phyloP scores from a whole-genome alignment of 768 basidiomycete genomes.

The Brasilioporus rufonigricans region DNA sequence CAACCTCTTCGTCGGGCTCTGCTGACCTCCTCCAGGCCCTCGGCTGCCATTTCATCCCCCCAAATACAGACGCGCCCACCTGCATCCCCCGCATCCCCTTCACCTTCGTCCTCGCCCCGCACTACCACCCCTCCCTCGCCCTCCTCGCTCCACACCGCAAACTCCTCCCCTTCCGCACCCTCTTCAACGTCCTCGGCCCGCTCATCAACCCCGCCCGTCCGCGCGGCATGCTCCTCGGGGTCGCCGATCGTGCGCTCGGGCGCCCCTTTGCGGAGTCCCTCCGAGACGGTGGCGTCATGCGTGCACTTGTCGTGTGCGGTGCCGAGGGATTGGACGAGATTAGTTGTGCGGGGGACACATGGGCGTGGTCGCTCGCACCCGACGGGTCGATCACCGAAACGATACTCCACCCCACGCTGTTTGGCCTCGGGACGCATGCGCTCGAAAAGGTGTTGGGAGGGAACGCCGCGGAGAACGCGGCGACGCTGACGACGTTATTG shows the following conservation, averaged over 20 bases:
- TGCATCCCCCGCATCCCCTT: constrained; percentile 73
- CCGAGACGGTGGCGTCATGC: constrained; percentile 67
- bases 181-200: constrained; percentile 95
- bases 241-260: constrained; percentile 81
- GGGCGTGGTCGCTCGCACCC: constrained; percentile 71
- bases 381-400: constrained; percentile 63
- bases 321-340: constrained; percentile 93
- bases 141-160: constrained; percentile 81
- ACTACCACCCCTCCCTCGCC: constrained; percentile 88
- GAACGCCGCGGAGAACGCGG: constrained; percentile 77
- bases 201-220: constrained; percentile 90
- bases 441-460: constrained; percentile 70
- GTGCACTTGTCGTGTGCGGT: constrained; percentile 92
- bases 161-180: constrained; percentile 87
- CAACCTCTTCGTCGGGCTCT: constrained; percentile 91
- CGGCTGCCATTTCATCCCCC: constrained; percentile 70
- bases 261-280: constrained; percentile 76
- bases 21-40: constrained; percentile 89
- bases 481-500: constrained; percentile 64
- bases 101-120: constrained; percentile 89
- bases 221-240: constrained; percentile 86
- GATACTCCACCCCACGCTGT: constrained; percentile 65
- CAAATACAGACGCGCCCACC: constrained; percentile 40
- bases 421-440: constrained; percentile 74
- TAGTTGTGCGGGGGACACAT: constrained; percentile 87